Evolutionary conservation across 805 yeast genomes (phyloP).

Genomic region (Sugiyamaella qingdaonensis): DNA sequence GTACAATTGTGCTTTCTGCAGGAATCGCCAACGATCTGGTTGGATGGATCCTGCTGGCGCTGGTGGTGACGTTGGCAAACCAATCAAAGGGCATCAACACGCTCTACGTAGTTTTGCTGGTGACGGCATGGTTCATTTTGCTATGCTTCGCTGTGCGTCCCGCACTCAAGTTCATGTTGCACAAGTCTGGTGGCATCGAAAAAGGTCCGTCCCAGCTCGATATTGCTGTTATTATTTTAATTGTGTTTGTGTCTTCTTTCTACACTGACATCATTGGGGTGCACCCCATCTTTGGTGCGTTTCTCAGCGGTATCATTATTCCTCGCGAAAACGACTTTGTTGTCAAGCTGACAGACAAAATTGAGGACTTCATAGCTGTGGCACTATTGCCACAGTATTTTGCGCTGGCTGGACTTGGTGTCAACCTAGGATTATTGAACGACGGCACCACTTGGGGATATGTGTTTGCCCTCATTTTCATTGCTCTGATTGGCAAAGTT

Average conservation of each 20-base stretch:
- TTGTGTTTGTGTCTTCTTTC: constrained; percentile 65
- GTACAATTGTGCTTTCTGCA: constrained; percentile 65
- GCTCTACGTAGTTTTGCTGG: constrained; percentile 60
- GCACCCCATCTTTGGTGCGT: constrained; percentile 84
- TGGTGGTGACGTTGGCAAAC: constrained; percentile 72
- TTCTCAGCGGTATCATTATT: constrained; percentile 67
- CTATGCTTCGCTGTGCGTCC: constrained; percentile 55
- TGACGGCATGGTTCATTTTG: constrained; percentile 65
- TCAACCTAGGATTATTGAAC: constrained; percentile 58
- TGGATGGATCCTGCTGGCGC: constrained; percentile 78
- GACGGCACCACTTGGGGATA: constrained; percentile 76
- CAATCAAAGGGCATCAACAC: constrained; percentile 63
- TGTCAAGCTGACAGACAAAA: constrained; percentile 61
- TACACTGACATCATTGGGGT: constrained; percentile 82
- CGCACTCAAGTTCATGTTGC: constrained; percentile 43
- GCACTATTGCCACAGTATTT: constrained; percentile 73
- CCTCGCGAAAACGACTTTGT: constrained; percentile 76
- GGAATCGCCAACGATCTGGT: constrained; percentile 75
- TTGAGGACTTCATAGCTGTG: constrained; percentile 73
- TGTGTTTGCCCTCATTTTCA: constrained; percentile 57
- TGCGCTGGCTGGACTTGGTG: constrained; percentile 73
- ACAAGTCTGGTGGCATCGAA: constrained; percentile 51
- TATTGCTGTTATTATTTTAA: constrained; percentile 51
- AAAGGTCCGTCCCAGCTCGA: constrained; percentile 59
- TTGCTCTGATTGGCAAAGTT: constrained; percentile 67